Base-by-base conservation (phyloP, 1,139 yeast genomes). In the Pichia kudriavzevii region DNA sequence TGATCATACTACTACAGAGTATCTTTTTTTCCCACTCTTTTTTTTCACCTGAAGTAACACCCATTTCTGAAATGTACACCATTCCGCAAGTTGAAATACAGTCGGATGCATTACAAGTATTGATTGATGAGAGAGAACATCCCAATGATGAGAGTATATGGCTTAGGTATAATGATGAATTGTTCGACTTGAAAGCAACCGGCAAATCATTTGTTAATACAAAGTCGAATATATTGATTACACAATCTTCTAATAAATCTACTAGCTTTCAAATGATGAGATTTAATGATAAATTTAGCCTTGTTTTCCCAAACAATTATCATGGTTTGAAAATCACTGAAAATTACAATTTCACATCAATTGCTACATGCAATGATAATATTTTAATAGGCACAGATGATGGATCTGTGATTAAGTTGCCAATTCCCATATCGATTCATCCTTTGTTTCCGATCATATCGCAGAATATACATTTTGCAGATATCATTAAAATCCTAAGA, bases 391-490 rank as follows among this genome's bases (percentile, higher is more conserved):
- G 82, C 3, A 63, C 65, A 17, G 51, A 59, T 7, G 32, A 51
- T 5, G 83, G 83, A 0, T 49, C 50, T 5, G 46, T 75, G 5
- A 13, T 36, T 5, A 30, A 37, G 19, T 17, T 38, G 4, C 17
- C 28, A 6, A 15, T 28, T 15, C 34, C 36, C 3, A 12, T 32
- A 7, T 15, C 26, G 2, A 12, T 31, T 6, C 26, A 17, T 3
- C 28, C 5, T n/a, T n/a, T 14, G 29, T 5, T 16, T 26, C 18
- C 8, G 6, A 11, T 4, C 15, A n/a, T 17, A 20, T 10, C 22
- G 22, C 8, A 32, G 4, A 12, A 26, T 2, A 74, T 72, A 1
- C 88, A 79, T 56, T 56, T 49, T 26, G 49, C 64, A 20, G 69
- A 72, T 34, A 58, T 78, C 1, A 51, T 64, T 1, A 51, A 54